Evolutionary conservation across 2,329 filamentous ascomycete species (phyloP).

Genomic region (Stenocarpella maydis): DNA sequence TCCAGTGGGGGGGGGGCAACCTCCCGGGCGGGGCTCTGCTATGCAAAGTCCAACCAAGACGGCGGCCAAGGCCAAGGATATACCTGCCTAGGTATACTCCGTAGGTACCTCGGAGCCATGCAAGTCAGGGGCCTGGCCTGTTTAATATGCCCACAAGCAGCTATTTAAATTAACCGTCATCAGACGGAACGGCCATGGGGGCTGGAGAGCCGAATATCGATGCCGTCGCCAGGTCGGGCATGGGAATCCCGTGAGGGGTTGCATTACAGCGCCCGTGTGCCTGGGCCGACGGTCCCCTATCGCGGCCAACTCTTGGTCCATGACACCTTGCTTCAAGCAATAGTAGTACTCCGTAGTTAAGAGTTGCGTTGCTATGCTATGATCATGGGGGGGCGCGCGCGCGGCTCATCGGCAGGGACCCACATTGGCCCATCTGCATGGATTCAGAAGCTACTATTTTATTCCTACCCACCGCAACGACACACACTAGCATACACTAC

Average conservation of each 20-base stretch:
- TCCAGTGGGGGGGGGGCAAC: not conserved
- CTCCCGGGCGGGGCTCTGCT: not conserved
- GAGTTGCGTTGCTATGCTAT: too few relatives aligned
- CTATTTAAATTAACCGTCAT: slow-evolving; percentile 24
- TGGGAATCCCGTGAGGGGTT: slow-evolving; percentile 18
- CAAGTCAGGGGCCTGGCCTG: slow-evolving; percentile 12
- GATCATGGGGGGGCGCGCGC: slow-evolving; percentile 19
- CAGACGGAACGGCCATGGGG: not conserved
- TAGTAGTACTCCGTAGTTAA: too few relatives aligned
- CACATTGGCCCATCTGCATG: slow-evolving; percentile 10
- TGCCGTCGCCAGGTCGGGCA: slow-evolving; percentile 10
- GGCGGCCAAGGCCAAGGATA: slow-evolving; percentile 19
- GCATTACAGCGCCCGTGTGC: slow-evolving; percentile 5
- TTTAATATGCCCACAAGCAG: not conserved
- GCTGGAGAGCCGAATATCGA: not conserved
- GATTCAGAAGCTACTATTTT: not conserved
- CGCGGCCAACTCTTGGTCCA: slow-evolving; percentile 5
- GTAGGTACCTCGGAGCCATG: not conserved
- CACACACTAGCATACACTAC: not conserved
- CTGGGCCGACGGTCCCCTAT: not conserved
- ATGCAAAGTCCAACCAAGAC: slow-evolving; percentile 15
- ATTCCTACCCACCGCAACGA: not conserved
- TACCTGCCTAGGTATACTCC: too few relatives aligned
- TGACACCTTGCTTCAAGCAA: slow-evolving; percentile 14
- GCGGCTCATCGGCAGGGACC: slow-evolving; percentile 6